A percentile compares a stretch with the other conserved stretches of the same genome.
phyloP scores from a whole-genome alignment of 140 eudicot species.

The Flaveria floridana region DNA sequence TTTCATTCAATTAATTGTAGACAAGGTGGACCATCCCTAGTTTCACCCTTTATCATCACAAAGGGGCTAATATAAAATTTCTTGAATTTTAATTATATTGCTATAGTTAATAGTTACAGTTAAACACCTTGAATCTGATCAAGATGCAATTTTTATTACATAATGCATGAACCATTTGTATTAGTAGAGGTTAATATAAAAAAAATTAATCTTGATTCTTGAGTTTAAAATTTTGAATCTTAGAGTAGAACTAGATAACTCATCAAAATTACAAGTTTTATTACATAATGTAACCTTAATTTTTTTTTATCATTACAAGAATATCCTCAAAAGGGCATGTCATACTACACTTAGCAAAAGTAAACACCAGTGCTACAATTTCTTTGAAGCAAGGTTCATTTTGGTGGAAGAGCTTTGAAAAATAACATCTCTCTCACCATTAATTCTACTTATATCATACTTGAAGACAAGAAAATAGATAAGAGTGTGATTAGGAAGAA shows the following conservation, averaged over 20 bases:
- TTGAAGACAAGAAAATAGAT: slow-evolving; percentile 1
- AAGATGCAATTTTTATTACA: background rate
- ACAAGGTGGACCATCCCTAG: slow-evolving; percentile 10
- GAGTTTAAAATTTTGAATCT: background rate
- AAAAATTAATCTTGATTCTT: background rate
- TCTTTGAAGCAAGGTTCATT: slow-evolving; percentile 26
- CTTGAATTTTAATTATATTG: background rate
- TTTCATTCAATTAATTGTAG: background rate
- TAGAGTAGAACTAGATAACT: slow-evolving; percentile 3
- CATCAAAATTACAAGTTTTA: background rate
- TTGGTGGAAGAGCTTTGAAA: slow-evolving; percentile 50
- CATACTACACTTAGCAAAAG: slow-evolving; percentile 29
- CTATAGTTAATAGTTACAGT: background rate
- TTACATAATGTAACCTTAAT: slow-evolving; percentile 13
- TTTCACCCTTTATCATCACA: background rate
- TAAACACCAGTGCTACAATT: slow-evolving; percentile 24
- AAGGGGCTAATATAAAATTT: background rate
- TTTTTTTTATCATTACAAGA: slow-evolving; percentile 26
- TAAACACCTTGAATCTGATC: background rate
- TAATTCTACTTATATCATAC: slow-evolving; percentile 22
- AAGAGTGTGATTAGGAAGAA: background rate
- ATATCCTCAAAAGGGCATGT: slow-evolving; percentile 22
- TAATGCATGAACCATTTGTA: background rate
- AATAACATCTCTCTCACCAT: slow-evolving; percentile 50
- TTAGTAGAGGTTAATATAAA: background rate